A percentile compares a stretch with the other conserved stretches of the same genome.
Evolutionary conservation across 257 asterid species (phyloP).

Genomic region (Cruciata laevipes): DNA sequence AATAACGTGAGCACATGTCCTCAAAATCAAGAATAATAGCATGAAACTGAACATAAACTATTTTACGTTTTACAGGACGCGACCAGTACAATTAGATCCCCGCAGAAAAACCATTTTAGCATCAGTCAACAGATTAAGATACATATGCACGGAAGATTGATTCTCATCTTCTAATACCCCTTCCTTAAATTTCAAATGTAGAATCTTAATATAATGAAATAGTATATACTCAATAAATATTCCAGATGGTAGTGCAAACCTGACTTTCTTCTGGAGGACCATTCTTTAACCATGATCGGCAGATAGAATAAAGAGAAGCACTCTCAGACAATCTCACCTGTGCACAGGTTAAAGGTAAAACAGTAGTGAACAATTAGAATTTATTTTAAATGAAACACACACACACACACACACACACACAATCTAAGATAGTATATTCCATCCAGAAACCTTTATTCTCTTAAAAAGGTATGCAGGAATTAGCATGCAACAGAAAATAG

Average conservation of each 20-base stretch:
- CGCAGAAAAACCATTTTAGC: background rate
- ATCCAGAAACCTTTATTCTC: background rate
- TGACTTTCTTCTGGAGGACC: conserved; percentile 67
- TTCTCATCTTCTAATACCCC: background rate
- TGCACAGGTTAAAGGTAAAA: conserved; percentile 16
- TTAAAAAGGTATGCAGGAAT: background rate
- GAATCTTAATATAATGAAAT: background rate
- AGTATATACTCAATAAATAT: background rate
- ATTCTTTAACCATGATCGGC: conserved; percentile 88
- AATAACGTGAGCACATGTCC: background rate
- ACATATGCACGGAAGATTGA: background rate
- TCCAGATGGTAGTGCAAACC: conserved; percentile 34
- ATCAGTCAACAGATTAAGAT: background rate
- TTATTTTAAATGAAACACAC: background rate
- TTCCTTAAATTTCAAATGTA: background rate
- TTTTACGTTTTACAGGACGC: background rate
- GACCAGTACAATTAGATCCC: background rate
- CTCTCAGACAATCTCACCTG: conserved; percentile 62
- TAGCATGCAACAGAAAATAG: background rate
- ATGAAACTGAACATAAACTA: background rate
- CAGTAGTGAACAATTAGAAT: conserved; percentile 6
- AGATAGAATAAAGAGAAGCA: conserved; percentile 65
- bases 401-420: background rate
- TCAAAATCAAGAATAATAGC: background rate
- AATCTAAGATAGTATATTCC: too few relatives aligned